phyloP scores from a whole-genome alignment of 2,329 filamentous ascomycete species.

The Hysterium pulicare region DNA sequence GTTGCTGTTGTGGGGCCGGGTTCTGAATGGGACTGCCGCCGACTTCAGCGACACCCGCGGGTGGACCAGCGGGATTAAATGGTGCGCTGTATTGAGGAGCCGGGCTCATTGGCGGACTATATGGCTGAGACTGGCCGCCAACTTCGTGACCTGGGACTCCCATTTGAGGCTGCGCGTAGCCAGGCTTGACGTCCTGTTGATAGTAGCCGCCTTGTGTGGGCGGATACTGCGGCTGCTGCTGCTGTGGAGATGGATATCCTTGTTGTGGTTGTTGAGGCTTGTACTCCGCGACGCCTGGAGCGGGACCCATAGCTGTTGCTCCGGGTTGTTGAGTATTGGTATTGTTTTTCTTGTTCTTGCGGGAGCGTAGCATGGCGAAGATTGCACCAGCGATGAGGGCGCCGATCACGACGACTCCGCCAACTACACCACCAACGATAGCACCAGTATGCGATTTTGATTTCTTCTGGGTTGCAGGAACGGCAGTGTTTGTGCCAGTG shows the following conservation, averaged over 20 bases:
- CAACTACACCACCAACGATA: conserved; percentile 33
- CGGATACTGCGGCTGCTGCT: neutral
- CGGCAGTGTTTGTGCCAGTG: neutral
- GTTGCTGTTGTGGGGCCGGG: neutral
- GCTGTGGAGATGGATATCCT: neutral
- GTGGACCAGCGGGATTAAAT: neutral
- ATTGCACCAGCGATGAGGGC: conserved; percentile 20
- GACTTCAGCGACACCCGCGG: neutral
- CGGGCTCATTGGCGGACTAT: conserved; percentile 3
- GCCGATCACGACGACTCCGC: conserved; percentile 23
- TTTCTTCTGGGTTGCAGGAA: neutral
- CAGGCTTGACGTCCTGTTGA: conserved; percentile 1
- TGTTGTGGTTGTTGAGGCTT: conserved; percentile 9
- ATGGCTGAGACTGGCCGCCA: neutral
- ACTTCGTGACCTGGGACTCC: neutral
- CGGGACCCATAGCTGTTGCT: conserved; percentile 4
- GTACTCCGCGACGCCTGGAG: conserved; percentile 14
- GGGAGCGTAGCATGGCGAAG: conserved; percentile 18
- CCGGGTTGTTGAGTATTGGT: neutral
- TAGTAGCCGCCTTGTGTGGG: neutral
- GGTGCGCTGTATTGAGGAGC: conserved; percentile 3
- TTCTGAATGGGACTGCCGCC: neutral
- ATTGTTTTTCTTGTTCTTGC: conserved; percentile 12
- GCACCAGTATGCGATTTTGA: conserved; percentile 18
- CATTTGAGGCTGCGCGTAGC: neutral